phyloP scores from a whole-genome alignment of 1,284 basidiomycete genomes.

The Spongiforma sp. region DNA sequence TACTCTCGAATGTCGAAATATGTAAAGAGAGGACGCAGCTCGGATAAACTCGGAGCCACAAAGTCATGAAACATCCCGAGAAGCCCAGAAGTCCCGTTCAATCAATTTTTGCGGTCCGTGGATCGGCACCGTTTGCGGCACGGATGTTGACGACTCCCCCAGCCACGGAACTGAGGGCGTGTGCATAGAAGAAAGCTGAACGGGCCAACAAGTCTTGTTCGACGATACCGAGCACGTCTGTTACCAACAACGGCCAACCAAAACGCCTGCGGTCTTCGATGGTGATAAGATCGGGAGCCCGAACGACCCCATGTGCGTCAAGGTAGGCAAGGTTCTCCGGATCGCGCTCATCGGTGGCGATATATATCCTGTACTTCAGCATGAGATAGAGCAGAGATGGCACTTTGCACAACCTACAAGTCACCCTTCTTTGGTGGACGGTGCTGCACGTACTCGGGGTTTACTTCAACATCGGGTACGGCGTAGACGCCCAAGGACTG shows the following conservation, averaged over 20 bases:
- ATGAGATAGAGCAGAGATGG: constrained; percentile 7
- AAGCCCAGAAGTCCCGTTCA: constrained; percentile 9
- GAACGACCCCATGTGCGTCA: constrained; percentile 35
- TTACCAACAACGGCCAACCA: constrained; percentile 50
- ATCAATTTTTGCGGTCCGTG: constrained; percentile 38
- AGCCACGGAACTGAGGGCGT: constrained; percentile 51
- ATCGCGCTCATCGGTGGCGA: constrained; percentile 54
- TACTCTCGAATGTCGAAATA: too few species aligned
- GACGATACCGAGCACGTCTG: constrained; percentile 51
- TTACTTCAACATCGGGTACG: constrained; percentile 32
- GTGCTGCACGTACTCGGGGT: constrained; percentile 21
- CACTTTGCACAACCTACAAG: constrained; percentile 22
- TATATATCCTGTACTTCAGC: constrained; percentile 44
- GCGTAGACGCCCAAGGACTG: constrained; percentile 33
- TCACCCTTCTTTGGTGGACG: constrained; percentile 30
- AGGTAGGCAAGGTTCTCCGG: constrained; percentile 42
- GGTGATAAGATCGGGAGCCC: constrained; percentile 48
- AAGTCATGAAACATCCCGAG: neutral
- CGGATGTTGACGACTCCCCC: constrained; percentile 46
- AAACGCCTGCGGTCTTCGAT: constrained; percentile 46
- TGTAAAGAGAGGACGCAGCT: too few species aligned
- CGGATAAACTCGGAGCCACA: too few species aligned
- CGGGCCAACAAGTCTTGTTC: constrained; percentile 50
- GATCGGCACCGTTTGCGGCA: constrained; percentile 46
- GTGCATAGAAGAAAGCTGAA: constrained; percentile 50